Conservation (phyloP, 768 basidiomycete species). For the Calocybe indica region DNA sequence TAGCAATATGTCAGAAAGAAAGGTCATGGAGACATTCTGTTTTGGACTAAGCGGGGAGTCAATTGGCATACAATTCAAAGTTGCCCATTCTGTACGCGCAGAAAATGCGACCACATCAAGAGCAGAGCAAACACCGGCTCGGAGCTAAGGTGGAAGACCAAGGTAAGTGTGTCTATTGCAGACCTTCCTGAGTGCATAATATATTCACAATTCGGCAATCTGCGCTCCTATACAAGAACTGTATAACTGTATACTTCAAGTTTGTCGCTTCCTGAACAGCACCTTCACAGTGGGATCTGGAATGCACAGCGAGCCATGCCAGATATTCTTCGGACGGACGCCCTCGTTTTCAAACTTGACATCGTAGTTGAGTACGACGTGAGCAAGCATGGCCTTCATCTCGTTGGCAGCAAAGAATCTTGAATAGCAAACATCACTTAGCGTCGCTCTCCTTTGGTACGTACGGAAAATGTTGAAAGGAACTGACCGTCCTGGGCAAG, state of each 20-base stretch:
- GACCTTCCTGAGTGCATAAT: too few relatives aligned
- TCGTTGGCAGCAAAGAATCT: constrained; percentile 41
- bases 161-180: too few relatives aligned
- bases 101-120: too few relatives aligned
- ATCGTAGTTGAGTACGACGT: constrained; percentile 34
- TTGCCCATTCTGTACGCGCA: too few relatives aligned
- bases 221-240: too few relatives aligned
- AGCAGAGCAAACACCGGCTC: too few relatives aligned
- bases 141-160: too few relatives aligned
- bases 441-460: background rate
- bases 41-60: too few relatives aligned
- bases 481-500: constrained; percentile 7
- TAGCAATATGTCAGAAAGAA: too few relatives aligned
- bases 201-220: too few relatives aligned
- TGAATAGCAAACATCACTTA: constrained; percentile 1
- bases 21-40: too few relatives aligned
- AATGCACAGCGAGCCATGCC: background rate
- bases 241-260: background rate
- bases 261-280: background rate
- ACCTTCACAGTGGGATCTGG: background rate
- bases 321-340: constrained; percentile 9
- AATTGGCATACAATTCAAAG: too few relatives aligned
- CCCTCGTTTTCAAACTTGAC: constrained; percentile 24
- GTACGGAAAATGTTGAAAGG: background rate
- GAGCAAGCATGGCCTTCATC: constrained; percentile 34